Conservation (phyloP, 2,329 filamentous ascomycete species). For the Aureobasidium namibiae region DNA sequence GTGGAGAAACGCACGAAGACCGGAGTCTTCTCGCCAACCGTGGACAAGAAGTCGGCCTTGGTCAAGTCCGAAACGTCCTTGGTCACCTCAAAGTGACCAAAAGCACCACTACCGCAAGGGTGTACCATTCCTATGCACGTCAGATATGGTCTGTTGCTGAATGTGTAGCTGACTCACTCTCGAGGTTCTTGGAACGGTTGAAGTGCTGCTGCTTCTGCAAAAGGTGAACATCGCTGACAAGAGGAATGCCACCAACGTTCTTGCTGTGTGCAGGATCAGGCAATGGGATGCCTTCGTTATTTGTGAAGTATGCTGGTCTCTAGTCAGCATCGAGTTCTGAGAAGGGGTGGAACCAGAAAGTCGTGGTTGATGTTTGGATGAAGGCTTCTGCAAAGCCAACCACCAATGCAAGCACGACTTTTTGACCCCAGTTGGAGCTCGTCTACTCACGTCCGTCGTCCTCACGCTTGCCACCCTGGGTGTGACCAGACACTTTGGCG, state of each 20-base stretch:
- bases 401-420: not conserved
- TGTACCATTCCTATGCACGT: constrained; percentile 30
- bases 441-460: constrained; percentile 33
- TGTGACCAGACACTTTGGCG: constrained; percentile 42
- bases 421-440: not conserved
- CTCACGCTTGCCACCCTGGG: constrained; percentile 37
- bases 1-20: constrained; percentile 39
- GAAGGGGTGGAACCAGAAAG: not conserved
- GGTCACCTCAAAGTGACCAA: constrained; percentile 40
- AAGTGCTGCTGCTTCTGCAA: constrained; percentile 50
- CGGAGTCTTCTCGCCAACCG: constrained; percentile 34
- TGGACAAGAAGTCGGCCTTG: constrained; percentile 35
- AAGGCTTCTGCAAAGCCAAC: not conserved
- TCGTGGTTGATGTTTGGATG: not conserved
- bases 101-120: constrained; percentile 37
- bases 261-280: constrained; percentile 45
- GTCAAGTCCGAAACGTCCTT: constrained; percentile 29
- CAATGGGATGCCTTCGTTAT: constrained; percentile 46
- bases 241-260: constrained; percentile 44
- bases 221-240: constrained; percentile 44
- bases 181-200: constrained; percentile 47
- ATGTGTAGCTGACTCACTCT: constrained; percentile 23
- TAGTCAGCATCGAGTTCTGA: not conserved
- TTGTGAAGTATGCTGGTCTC: constrained; percentile 40
- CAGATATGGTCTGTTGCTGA: not conserved